phyloP scores from a whole-genome alignment of 2,329 filamentous ascomycete genomes.

The Dothiorella sarmentorum region DNA sequence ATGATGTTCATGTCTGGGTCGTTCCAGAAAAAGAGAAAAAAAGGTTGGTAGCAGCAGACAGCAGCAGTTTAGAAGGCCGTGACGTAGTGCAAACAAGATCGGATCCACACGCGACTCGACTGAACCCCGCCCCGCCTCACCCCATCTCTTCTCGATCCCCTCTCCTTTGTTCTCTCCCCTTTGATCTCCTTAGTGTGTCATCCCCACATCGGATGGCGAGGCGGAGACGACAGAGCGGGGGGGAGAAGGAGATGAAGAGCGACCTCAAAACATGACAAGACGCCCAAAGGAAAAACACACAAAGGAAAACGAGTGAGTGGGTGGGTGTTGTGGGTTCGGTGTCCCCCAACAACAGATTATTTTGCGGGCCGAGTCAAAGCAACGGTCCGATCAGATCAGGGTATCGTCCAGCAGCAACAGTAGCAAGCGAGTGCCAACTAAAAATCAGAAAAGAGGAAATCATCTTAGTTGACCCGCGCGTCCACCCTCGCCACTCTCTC shows the following conservation, averaged over 20 bases:
- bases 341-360: conserved; percentile 11
- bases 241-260: background rate
- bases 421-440: conserved; percentile 5
- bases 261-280: conserved; percentile 13
- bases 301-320: conserved; percentile 8
- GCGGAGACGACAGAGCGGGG: background rate
- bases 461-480: conserved; percentile 12
- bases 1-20: conserved; percentile 16
- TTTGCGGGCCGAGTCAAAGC: conserved; percentile 1
- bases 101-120: conserved; percentile 5
- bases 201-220: conserved; percentile 2
- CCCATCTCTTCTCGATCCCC: conserved; percentile 4
- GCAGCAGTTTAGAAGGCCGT: conserved; percentile 14
- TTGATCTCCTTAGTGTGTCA: background rate
- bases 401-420: conserved; percentile 11
- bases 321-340: conserved; percentile 3
- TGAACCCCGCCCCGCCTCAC: conserved; percentile 4
- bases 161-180: background rate
- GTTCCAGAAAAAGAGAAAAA: background rate
- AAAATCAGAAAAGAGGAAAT: background rate
- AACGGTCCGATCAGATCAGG: conserved; percentile 8
- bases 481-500: conserved; percentile 12
- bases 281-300: conserved; percentile 4
- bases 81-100: conserved; percentile 10
- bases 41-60: background rate